Percentiles rank a stretch among this genome's conserved stretches.
phyloP scores from a whole-genome alignment of 768 basidiomycete genomes.

The Daedalea quercina region DNA sequence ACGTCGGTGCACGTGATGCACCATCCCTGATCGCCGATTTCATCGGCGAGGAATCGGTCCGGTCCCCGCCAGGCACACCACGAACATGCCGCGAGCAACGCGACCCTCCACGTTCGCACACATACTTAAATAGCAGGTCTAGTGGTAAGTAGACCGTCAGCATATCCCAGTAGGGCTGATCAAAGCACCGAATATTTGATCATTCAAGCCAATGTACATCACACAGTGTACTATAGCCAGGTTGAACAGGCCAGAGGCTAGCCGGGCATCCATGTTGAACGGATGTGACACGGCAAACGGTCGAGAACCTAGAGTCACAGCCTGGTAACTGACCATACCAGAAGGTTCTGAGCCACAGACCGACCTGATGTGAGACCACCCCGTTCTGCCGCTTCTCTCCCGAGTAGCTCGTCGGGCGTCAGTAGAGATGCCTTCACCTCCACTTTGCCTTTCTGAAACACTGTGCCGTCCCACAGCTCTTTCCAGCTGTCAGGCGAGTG shows the following conservation, averaged over 20 bases:
- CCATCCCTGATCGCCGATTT: not conserved
- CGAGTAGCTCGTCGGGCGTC: not conserved
- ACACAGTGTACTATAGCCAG: no score
- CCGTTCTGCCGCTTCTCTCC: not conserved
- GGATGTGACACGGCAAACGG: not conserved
- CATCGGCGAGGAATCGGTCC: no score
- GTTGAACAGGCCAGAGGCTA: no score
- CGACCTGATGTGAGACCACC: not conserved
- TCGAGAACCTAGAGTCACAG: not conserved
- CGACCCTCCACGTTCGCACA: no score
- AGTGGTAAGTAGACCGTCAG: no score
- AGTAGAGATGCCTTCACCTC: constrained; percentile 16
- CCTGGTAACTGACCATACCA: constrained; percentile 10
- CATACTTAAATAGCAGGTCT: no score
- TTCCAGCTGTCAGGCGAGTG: constrained; percentile 30
- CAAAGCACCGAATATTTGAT: no score
- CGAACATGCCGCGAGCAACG: no score
- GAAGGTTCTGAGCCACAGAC: not conserved
- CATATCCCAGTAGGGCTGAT: no score
- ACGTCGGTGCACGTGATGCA: not conserved
- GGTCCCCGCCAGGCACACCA: no score
- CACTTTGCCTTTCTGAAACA: constrained; percentile 28
- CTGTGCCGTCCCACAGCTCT: constrained; percentile 30
- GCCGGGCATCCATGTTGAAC: not conserved
- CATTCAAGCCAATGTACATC: no score